Evolutionary conservation across 192 early-diverging fungal genomes (phyloP).

Genomic region (Coemansia furcata): DNA sequence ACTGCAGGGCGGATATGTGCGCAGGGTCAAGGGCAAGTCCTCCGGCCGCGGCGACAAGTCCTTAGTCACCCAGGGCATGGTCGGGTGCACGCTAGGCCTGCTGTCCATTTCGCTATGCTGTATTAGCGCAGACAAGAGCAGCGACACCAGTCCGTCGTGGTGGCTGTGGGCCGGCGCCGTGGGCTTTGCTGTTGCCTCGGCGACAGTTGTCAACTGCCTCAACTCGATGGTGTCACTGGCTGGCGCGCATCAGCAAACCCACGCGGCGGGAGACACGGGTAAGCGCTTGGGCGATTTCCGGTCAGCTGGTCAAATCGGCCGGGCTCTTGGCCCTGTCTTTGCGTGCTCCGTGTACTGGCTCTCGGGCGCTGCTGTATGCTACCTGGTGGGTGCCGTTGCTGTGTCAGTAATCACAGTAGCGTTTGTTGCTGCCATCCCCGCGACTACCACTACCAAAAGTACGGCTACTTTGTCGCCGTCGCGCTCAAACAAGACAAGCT

Average conservation of each 20-base stretch:
- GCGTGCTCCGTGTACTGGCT: slow-evolving; percentile 89
- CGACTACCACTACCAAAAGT: background rate
- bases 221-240: slow-evolving; percentile 60
- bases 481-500: background rate
- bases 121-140: slow-evolving; percentile 14
- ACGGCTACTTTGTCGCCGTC: background rate
- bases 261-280: slow-evolving; percentile 54
- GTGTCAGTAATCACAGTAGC: slow-evolving; percentile 47
- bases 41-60: slow-evolving; percentile 33
- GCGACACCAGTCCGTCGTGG: slow-evolving; percentile 5
- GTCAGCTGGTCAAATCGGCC: slow-evolving; percentile 86
- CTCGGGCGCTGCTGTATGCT: slow-evolving; percentile 61
- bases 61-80: slow-evolving; percentile 78
- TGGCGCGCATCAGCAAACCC: background rate
- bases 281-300: slow-evolving; percentile 81
- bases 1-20: slow-evolving; percentile 92
- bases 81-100: slow-evolving; percentile 65
- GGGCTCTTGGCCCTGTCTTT: slow-evolving; percentile 83
- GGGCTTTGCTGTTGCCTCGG: slow-evolving; percentile 87
- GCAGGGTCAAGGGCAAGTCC: slow-evolving; percentile 65
- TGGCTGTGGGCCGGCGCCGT: slow-evolving; percentile 72
- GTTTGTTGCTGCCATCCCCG: slow-evolving; percentile 25
- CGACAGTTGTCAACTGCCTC: slow-evolving; percentile 91
- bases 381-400: slow-evolving; percentile 56
- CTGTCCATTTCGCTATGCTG: slow-evolving; percentile 57